Evolutionary conservation across 768 basidiomycete genomes (phyloP).

Genomic region (Tulasnella sp.): DNA sequence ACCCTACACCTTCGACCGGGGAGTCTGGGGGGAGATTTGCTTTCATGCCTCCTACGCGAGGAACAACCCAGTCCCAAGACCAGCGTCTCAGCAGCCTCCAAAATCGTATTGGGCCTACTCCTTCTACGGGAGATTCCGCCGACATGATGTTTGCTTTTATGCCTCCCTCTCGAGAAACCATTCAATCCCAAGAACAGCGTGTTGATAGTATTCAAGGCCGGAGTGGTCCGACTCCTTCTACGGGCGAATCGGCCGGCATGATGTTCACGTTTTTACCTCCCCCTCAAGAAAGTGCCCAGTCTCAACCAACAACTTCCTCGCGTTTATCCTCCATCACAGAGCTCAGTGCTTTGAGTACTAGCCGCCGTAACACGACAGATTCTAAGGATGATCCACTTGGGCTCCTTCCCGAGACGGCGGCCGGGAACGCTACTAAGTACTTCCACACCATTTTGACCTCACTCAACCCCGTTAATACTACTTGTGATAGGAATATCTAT

Average conservation of each 20-base stretch:
- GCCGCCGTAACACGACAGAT: neutral
- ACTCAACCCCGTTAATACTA: neutral
- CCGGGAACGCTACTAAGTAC: no score
- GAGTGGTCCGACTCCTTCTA: neutral
- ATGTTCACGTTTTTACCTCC: neutral
- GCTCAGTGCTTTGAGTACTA: neutral
- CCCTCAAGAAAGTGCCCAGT: neutral
- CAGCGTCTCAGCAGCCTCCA: no score
- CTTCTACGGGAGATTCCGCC: no score
- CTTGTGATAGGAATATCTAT: neutral
- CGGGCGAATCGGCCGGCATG: neutral
- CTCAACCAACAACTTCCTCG: neutral
- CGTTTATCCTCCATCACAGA: neutral
- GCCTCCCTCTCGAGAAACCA: no score
- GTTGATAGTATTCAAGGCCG: neutral
- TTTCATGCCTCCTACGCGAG: no score
- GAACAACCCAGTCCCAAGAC: no score
- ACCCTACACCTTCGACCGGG: no score
- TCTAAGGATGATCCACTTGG: neutral
- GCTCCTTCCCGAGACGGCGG: no score
- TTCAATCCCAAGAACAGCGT: neutral
- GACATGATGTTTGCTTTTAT: no score
- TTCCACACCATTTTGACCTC: neutral
- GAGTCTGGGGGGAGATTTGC: no score
- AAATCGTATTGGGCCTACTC: no score